These are phyloP conservation scores for Leptomonas pyrrhocoris DNA, from an alignment of 208 protist species.

Conservation along the genomic window DNA sequence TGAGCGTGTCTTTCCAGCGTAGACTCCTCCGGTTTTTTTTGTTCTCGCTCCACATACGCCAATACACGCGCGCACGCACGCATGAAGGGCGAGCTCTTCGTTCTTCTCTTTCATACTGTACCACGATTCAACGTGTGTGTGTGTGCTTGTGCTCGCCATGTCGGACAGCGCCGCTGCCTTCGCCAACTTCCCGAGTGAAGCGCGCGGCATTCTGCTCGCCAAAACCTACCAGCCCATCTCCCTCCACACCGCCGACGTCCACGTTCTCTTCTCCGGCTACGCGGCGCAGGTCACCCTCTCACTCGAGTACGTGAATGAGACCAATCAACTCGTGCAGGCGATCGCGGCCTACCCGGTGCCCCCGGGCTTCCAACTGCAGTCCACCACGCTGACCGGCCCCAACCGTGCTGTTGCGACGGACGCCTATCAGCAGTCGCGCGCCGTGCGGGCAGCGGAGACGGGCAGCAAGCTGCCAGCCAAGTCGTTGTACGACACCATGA, in stretches of 20 bases:
- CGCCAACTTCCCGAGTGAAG: slow-evolving; percentile 40
- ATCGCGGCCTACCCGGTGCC: slow-evolving; percentile 74
- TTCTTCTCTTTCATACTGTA: slow-evolving; percentile 9
- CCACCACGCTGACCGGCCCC: slow-evolving; percentile 25
- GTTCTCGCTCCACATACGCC: not conserved
- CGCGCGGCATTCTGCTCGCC: slow-evolving; percentile 50
- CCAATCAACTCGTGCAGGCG: slow-evolving; percentile 43
- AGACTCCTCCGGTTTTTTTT: no score
- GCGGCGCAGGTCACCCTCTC: slow-evolving; percentile 57
- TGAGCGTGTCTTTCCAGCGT: no score
- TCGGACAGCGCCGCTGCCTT: slow-evolving; percentile 37
- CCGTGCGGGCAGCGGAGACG: slow-evolving; percentile 14
- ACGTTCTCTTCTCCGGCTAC: slow-evolving; percentile 52
- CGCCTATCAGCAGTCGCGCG: slow-evolving; percentile 14
- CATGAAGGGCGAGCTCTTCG: not conserved
- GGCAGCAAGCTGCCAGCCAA: slow-evolving; percentile 26
- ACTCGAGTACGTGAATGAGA: slow-evolving; percentile 78
- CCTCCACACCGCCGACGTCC: slow-evolving; percentile 52
- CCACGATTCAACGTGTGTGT: slow-evolving; percentile 1
- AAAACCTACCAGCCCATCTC: slow-evolving; percentile 63
- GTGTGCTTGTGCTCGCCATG: not conserved
- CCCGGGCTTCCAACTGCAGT: slow-evolving; percentile 51
- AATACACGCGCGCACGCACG: no score
- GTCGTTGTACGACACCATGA: slow-evolving; percentile 27
- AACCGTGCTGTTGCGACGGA: slow-evolving; percentile 5